A percentile compares a stretch with the other conserved stretches of the same genome.
phyloP scores from a whole-genome alignment of 2,329 filamentous ascomycete genomes.

The Claviceps sorghi region DNA sequence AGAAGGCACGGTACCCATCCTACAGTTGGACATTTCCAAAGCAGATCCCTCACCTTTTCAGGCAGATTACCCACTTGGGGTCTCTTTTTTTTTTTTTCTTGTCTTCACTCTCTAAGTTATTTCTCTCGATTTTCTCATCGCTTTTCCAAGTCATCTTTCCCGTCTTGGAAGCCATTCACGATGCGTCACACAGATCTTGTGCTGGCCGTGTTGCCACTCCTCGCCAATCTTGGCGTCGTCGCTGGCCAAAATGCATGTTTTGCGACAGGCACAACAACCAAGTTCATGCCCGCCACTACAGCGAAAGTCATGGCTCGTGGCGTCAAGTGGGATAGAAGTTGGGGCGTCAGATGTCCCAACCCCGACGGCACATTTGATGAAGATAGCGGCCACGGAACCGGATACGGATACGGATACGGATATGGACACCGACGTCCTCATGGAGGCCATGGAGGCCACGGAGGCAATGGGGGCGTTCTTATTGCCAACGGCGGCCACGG shows the following conservation, averaged over 20 bases:
- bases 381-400: not conserved
- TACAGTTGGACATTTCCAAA: not conserved
- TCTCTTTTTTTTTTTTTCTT: not conserved
- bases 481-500: not conserved
- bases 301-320: not conserved
- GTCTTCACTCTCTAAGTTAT: not conserved
- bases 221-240: not conserved
- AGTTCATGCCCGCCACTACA: slow-evolving; percentile 1
- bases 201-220: slow-evolving; percentile 3
- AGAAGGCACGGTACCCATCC: not conserved
- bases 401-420: not conserved
- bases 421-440: not conserved
- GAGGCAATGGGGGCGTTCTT: not conserved
- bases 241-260: not conserved
- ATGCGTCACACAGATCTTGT: slow-evolving; percentile 1
- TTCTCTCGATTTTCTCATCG: not conserved
- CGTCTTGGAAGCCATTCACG: not conserved
- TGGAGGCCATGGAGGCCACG: not conserved
- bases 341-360: not conserved
- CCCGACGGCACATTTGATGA: not conserved
- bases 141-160: no score
- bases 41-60: not conserved
- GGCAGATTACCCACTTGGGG: not conserved
- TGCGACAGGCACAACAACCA: not conserved
- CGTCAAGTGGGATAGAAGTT: not conserved